These are phyloP conservation scores for Stagonosporopsis vannaccii DNA, from an alignment of 2,329 filamentous ascomycete species.

Conservation along the genomic window DNA sequence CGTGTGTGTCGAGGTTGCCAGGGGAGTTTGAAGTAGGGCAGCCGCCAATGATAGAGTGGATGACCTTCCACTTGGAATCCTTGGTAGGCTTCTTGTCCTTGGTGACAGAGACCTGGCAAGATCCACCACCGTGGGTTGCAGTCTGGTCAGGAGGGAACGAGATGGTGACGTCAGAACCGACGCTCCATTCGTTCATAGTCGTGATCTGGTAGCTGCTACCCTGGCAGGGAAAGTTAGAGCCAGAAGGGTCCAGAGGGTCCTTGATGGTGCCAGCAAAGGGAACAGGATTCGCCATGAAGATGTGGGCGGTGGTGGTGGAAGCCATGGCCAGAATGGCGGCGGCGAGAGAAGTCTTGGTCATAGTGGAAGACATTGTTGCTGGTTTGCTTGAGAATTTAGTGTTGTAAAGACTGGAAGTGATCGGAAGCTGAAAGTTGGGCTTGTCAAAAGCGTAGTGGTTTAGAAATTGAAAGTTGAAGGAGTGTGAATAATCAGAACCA, in stretches of 20 bases:
- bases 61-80: constrained; percentile 80
- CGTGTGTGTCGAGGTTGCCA: constrained; percentile 31
- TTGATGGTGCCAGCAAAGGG: constrained; percentile 62
- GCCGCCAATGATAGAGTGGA: constrained; percentile 85
- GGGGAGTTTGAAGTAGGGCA: constrained; percentile 63
- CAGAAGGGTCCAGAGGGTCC: constrained; percentile 64
- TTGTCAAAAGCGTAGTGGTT: constrained; percentile 15
- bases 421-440: constrained; percentile 10
- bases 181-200: constrained; percentile 65
- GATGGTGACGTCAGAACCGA: constrained; percentile 69
- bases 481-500: constrained; percentile 22
- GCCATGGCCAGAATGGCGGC: constrained; percentile 54
- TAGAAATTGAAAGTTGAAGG: constrained; percentile 14
- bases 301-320: constrained; percentile 71
- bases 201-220: constrained; percentile 50
- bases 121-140: constrained; percentile 87
- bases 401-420: constrained; percentile 16
- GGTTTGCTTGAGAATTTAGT: constrained; percentile 9
- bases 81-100: constrained; percentile 74
- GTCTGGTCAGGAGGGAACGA: constrained; percentile 66
- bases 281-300: constrained; percentile 72
- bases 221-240: constrained; percentile 85
- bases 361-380: constrained; percentile 17
- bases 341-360: constrained; percentile 21
- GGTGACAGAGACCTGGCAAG: constrained; percentile 85